Conservation (phyloP, 257 asterid genomes). For the Nicotiana tomentosiformis region DNA sequence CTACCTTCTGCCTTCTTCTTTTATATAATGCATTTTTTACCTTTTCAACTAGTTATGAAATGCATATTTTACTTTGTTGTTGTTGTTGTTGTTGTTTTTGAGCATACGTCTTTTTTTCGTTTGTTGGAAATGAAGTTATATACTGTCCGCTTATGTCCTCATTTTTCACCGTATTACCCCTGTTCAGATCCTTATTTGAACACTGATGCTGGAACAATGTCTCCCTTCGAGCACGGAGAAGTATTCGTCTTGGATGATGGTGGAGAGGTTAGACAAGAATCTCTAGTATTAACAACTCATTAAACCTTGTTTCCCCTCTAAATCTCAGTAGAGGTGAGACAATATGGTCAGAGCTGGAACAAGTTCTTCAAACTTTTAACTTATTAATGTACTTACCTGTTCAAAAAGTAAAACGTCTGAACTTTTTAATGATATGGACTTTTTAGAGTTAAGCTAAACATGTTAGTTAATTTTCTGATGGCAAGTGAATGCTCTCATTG, state of each 20-base stretch:
- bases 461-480: not conserved
- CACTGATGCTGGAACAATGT: constrained; percentile 96
- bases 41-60: not conserved
- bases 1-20: not conserved
- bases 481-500: not conserved
- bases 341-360: not conserved
- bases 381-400: not conserved
- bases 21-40: not conserved
- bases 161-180: not conserved
- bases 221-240: constrained; percentile 97
- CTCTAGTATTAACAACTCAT: not conserved
- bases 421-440: not conserved
- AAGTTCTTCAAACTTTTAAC: not conserved
- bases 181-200: constrained; percentile 85
- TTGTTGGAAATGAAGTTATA: not conserved
- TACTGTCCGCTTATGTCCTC: not conserved
- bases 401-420: too few relatives aligned
- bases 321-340: not conserved
- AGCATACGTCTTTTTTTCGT: not conserved
- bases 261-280: constrained; percentile 70
- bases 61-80: not conserved
- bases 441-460: not conserved
- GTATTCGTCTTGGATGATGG: constrained; percentile 93
- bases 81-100: not conserved
- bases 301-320: not conserved